Evolutionary conservation across 495 filamentous ascomycete genomes (phyloP).

Genomic region (Penicillium lagena): DNA sequence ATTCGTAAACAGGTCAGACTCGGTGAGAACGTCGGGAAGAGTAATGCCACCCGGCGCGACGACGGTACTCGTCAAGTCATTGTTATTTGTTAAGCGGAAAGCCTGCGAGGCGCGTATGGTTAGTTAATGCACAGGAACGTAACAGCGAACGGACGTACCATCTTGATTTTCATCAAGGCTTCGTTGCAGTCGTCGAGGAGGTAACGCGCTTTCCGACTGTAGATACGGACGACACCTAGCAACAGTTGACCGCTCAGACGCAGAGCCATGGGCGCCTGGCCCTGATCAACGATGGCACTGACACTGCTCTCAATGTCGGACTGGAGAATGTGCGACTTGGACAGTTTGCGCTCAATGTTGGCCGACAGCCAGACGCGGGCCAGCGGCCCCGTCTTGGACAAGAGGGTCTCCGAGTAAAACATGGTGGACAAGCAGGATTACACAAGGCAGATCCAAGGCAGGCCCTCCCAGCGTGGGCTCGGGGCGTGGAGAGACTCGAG

Average conservation of each 20-base stretch:
- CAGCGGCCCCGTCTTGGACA: slow-evolving; percentile 93
- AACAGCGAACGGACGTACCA: slow-evolving; percentile 53
- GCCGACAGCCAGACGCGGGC: slow-evolving; percentile 97
- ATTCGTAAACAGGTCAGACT: slow-evolving; percentile 74
- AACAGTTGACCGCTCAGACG: slow-evolving; percentile 90
- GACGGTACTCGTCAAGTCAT: slow-evolving; percentile 67
- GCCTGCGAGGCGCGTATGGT: slow-evolving; percentile 43
- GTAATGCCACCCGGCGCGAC: slow-evolving; percentile 64
- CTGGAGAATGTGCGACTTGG: slow-evolving; percentile 88
- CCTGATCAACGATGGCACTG: slow-evolving; percentile 86
- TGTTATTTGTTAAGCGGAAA: slow-evolving; percentile 71
- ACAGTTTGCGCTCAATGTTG: slow-evolving; percentile 95
- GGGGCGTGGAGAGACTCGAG: slow-evolving; percentile 11
- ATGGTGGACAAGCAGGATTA: slow-evolving; percentile 42
- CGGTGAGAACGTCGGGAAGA: slow-evolving; percentile 82
- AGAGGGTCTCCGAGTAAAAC: slow-evolving; percentile 97
- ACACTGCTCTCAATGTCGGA: slow-evolving; percentile 91
- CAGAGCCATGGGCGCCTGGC: slow-evolving; percentile 90
- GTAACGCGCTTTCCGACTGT: slow-evolving; percentile 94
- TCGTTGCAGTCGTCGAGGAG: slow-evolving; percentile 96
- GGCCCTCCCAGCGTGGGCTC: slow-evolving; percentile 37
- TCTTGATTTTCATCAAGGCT: slow-evolving; percentile 93
- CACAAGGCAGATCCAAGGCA: slow-evolving; percentile 3
- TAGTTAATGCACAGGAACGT: slow-evolving; percentile 8
- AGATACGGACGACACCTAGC: slow-evolving; percentile 93